Conservation (phyloP, 495 filamentous ascomycete species). For the Neurospora sp. region DNA sequence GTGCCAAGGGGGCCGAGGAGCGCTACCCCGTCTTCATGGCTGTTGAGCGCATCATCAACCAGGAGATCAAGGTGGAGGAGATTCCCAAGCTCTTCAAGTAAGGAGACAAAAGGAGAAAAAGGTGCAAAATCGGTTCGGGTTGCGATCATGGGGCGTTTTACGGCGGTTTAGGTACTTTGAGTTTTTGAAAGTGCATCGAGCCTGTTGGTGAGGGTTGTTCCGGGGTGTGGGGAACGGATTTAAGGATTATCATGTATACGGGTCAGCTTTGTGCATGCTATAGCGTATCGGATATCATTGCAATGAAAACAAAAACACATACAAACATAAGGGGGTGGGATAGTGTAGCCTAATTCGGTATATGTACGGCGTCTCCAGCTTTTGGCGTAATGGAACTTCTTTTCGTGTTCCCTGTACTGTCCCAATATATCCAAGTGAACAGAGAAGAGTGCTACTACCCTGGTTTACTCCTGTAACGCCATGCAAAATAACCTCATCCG, state of each 20-base stretch:
- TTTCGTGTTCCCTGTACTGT: neutral
- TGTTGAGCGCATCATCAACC: conserved; percentile 59
- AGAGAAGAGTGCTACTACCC: neutral
- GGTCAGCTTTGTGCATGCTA: neutral
- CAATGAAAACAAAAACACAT: neutral
- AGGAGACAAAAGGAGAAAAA: conserved; percentile 2
- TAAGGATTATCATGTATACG: neutral
- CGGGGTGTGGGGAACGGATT: conserved; percentile 1
- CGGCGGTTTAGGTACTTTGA: neutral
- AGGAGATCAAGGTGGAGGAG: conserved; percentile 48
- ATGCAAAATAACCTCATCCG: neutral
- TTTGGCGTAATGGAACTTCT: neutral
- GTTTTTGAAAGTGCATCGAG: neutral
- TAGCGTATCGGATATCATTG: neutral
- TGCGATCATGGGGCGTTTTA: neutral
- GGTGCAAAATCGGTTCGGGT: neutral
- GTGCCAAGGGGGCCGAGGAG: conserved; percentile 59
- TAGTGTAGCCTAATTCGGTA: neutral
- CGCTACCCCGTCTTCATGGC: conserved; percentile 90
- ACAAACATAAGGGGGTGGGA: neutral
- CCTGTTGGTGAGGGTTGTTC: neutral
- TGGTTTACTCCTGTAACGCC: neutral
- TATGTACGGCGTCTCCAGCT: neutral
- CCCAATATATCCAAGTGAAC: neutral
- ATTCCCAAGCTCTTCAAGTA: conserved; percentile 48